Evolutionary conservation across 2,329 filamentous ascomycete species (phyloP), one percentile per base, ranked within the genome.

Genomic region (Fusarium marasasianum): DNA sequence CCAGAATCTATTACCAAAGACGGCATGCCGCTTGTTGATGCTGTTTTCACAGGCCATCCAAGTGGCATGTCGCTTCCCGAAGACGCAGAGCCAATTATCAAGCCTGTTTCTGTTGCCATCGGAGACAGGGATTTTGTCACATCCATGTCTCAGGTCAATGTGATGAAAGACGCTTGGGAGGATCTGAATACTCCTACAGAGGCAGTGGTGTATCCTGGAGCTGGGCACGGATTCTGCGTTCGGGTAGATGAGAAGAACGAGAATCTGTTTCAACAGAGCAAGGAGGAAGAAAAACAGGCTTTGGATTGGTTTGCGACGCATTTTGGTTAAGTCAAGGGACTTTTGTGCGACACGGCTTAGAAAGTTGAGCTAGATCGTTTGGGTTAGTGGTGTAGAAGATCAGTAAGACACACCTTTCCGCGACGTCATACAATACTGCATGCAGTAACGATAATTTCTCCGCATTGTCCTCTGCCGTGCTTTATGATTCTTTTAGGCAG

Each of bases 71-170:
- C 20, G 14, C 29, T 50, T 7, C 47, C 20, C 2, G 5, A 0
- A 13, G 29, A 50, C 0, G 29, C 7, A n/a, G 29, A 31, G 10
- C 2, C 3, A n/a, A 33, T 50, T 12, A 0, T 3, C 5, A 31
- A 17, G 8, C 47, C 29, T 50, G 10, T 50, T 0, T 50, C 47
- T 3, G 29, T 50, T 3, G 20, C 20, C 0, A 31, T 50, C 3
- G 29, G 47, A 17, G 29, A 50, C 11, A 33, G 15, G 11, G 14
- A 50, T 6, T 33, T 5, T 5, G 0, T 50, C 3, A 33, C 0
- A 0, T n/a, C 47, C 0, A 50, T 50, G 14, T 31, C 47, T 50
- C 47, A n/a, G 47, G 14, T 50, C 0, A n/a, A 33, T 50, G 4
- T 50, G 10, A 50, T 33, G 10, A 31, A 33, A 33, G 20, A 50